A percentile compares a stretch with the other conserved stretches of the same genome.
These are phyloP conservation scores for Phytopythium kandeliae DNA, from an alignment of 352 stramenopile species.

Conservation along the genomic window DNA sequence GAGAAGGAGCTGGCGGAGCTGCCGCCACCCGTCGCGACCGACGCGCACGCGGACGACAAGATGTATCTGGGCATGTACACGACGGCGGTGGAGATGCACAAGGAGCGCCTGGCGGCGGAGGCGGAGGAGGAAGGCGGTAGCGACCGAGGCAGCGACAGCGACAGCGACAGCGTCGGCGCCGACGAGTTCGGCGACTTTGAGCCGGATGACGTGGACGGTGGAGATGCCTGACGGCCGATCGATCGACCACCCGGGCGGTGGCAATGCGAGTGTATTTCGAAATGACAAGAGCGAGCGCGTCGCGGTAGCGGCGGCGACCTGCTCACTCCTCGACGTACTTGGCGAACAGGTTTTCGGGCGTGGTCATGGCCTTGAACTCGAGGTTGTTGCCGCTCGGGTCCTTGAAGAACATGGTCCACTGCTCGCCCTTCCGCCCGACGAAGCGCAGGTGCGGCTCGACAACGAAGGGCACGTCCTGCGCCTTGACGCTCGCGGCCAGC, in stretches of 20 bases:
- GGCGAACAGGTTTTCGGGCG: constrained; percentile 95
- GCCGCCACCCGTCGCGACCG: constrained; percentile 34
- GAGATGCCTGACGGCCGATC: constrained; percentile 22
- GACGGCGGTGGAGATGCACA: constrained; percentile 84
- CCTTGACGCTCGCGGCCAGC: constrained; percentile 79
- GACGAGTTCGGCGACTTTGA: constrained; percentile 48
- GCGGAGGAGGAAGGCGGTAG: constrained; percentile 13
- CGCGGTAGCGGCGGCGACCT: background rate
- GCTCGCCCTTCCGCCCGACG: constrained; percentile 91
- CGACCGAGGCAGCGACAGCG: constrained; percentile 19
- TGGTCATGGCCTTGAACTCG: constrained; percentile 99
- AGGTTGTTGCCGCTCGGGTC: constrained; percentile 96
- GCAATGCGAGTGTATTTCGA: background rate
- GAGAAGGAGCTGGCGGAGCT: constrained; percentile 71
- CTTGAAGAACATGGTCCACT: constrained; percentile 99
- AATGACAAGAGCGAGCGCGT: background rate
- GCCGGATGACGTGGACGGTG: constrained; percentile 47
- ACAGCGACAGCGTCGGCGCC: constrained; percentile 21
- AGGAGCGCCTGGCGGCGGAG: constrained; percentile 41
- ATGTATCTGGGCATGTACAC: constrained; percentile 89
- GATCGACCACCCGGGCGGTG: too few relatives aligned
- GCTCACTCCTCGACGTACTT: constrained; percentile 91
- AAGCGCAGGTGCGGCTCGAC: constrained; percentile 96
- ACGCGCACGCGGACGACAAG: constrained; percentile 53
- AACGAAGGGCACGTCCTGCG: constrained; percentile 89